Percentiles rank a stretch among this genome's conserved stretches.
Conservation (phyloP, 148 eudicot genomes). For the Dysphania ambrosioides region DNA sequence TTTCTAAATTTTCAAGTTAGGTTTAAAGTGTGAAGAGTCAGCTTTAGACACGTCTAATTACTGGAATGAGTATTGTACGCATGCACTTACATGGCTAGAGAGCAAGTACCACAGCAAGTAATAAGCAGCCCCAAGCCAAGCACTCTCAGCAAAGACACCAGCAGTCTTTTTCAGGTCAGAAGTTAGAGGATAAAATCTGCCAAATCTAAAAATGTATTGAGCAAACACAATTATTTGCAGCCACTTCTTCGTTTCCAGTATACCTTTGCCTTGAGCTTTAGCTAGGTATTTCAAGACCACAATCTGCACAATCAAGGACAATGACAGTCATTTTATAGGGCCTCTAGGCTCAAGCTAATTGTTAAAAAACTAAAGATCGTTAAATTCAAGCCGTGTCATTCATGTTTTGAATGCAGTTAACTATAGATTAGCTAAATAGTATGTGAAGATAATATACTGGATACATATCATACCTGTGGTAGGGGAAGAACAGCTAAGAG, state of each 20-base stretch:
- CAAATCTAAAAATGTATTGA: conserved; percentile 78
- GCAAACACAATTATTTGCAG: conserved; percentile 61
- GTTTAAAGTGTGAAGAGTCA: too few relatives aligned
- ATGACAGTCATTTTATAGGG: neutral
- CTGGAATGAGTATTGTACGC: neutral
- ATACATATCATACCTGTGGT: conserved; percentile 64
- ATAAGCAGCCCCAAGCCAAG: conserved; percentile 97
- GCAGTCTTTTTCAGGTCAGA: conserved; percentile 91
- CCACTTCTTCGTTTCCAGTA: conserved; percentile 72
- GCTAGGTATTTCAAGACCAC: conserved; percentile 77
- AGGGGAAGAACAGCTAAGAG: conserved; percentile 83
- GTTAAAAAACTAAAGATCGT: too few relatives aligned
- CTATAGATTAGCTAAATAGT: too few relatives aligned
- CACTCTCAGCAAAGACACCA: conserved; percentile 94
- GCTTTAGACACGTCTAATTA: neutral
- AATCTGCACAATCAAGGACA: conserved; percentile 50
- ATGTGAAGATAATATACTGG: too few relatives aligned
- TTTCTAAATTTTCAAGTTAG: too few relatives aligned
- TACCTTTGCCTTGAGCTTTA: conserved; percentile 66
- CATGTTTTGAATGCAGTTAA: neutral
- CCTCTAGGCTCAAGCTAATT: neutral
- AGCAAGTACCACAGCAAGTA: conserved; percentile 93
- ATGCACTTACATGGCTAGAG: conserved; percentile 83
- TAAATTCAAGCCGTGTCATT: neutral
- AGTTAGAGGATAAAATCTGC: conserved; percentile 67